Evolutionary conservation across 2,329 filamentous ascomycete species (phyloP).

Genomic region (Dactylellina cionopaga): DNA sequence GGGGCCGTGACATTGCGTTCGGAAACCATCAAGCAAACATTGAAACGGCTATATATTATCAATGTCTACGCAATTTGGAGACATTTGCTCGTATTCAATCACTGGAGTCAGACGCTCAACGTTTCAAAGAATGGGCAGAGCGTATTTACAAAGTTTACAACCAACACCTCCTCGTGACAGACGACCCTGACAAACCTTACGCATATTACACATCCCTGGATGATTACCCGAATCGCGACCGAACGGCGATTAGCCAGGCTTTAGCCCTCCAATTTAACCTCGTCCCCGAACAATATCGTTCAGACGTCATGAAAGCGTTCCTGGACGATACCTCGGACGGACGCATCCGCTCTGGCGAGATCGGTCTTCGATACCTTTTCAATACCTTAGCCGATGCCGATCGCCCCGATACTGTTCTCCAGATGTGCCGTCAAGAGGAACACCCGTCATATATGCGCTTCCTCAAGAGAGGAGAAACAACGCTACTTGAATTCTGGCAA

Average conservation of each 20-base stretch:
- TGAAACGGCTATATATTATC: slow-evolving; percentile 63
- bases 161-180: slow-evolving; percentile 58
- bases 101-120: slow-evolving; percentile 54
- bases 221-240: slow-evolving; percentile 58
- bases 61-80: slow-evolving; percentile 60
- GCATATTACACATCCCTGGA: slow-evolving; percentile 62
- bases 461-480: slow-evolving; percentile 63
- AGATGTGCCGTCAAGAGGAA: slow-evolving; percentile 64
- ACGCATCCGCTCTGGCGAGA: slow-evolving; percentile 62
- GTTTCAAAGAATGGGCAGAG: slow-evolving; percentile 57
- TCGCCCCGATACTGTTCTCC: slow-evolving; percentile 61
- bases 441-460: slow-evolving; percentile 66
- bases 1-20: slow-evolving; percentile 63
- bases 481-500: slow-evolving; percentile 63
- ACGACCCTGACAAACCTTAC: slow-evolving; percentile 58
- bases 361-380: slow-evolving; percentile 62
- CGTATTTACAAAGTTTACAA: slow-evolving; percentile 60
- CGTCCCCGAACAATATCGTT: slow-evolving; percentile 56
- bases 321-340: slow-evolving; percentile 57
- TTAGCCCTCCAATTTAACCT: slow-evolving; percentile 60
- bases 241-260: slow-evolving; percentile 61
- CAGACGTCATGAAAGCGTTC: slow-evolving; percentile 58
- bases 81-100: slow-evolving; percentile 60
- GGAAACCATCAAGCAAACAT: slow-evolving; percentile 64
- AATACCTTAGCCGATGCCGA: slow-evolving; percentile 62